Evolutionary conservation across 2,329 filamentous ascomycete genomes (phyloP), one percentile per base, ranked within the genome.

Genomic region (Myriosclerotinia duriaeana): DNA sequence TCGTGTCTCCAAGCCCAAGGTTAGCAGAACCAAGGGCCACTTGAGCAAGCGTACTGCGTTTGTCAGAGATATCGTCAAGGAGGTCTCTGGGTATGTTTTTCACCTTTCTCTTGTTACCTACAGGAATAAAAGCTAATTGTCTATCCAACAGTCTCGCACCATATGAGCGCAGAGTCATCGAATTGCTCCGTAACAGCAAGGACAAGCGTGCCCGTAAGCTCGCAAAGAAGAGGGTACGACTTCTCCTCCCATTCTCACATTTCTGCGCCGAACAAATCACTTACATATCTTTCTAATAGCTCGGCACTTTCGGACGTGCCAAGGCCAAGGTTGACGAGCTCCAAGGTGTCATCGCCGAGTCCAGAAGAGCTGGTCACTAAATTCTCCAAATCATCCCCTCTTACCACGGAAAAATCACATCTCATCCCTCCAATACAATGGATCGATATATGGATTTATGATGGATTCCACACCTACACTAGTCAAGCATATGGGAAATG

Each of bases 321-420:
- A 99, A 99, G 94, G 89, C 87, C 81, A 99, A 99, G 94, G 95
- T 99, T 76, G 95, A 99, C 81, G 94, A 98, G 86, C 92, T 99
- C 85, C 92, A 93, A 85, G 89, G 92, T 78, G 91, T 99, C 83
- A 99, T 99, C 80, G 92, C 94, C 78, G 95, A 98, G 86, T 89
- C 93, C 80, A 93, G 94, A 83, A 86, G 89, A 79, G 84, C 87
- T 71, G 88, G 83, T 81, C 87, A 89, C 83, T 90, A 89, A 85
- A 81, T 75, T 75, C 67, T 42, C 44, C 36, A 60, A 34, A 34
- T 60, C 68, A 71, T 69, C 55, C 50, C 54, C 48, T 58, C 53
- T 26, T 66, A 67, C 61, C 59, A 56, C 38, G 38, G 53, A 59
- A 63, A 52, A 66, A 64, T 60, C 44, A 65, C 40, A 53, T 44